Evolutionary conservation across 495 filamentous ascomycete genomes (phyloP).

Genomic region (Tetracladium marchalianum): DNA sequence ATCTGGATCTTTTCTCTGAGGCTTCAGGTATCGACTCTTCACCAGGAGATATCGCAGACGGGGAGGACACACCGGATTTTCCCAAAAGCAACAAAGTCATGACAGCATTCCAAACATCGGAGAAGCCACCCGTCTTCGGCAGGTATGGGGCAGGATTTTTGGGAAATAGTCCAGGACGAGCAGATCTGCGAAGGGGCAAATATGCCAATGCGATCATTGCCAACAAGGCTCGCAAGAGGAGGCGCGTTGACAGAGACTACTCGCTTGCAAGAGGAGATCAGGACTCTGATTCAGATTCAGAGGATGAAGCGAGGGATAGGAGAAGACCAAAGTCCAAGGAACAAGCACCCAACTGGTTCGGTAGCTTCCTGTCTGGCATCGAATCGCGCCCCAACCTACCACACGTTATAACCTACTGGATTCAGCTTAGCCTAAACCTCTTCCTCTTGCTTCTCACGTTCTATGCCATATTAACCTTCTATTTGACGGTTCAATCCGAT

Average conservation of each 20-base stretch:
- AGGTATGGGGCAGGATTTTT: slow-evolving; percentile 32
- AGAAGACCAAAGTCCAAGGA: slow-evolving; percentile 12
- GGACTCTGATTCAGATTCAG: slow-evolving; percentile 52
- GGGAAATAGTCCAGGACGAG: slow-evolving; percentile 38
- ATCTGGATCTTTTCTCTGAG: slow-evolving; percentile 53
- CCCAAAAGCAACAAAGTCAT: slow-evolving; percentile 30
- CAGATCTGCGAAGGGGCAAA: slow-evolving; percentile 41
- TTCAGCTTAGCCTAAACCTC: slow-evolving; percentile 71
- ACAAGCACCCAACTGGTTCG: slow-evolving; percentile 29
- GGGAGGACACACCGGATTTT: slow-evolving; percentile 59
- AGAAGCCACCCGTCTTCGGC: slow-evolving; percentile 37
- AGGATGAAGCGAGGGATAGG: slow-evolving; percentile 22
- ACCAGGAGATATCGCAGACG: slow-evolving; percentile 57
- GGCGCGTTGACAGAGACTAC: slow-evolving; percentile 35
- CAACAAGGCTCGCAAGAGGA: slow-evolving; percentile 43
- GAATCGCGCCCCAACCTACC: slow-evolving; percentile 80
- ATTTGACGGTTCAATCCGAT: slow-evolving; percentile 62
- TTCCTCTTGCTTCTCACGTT: slow-evolving; percentile 56
- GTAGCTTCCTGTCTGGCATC: slow-evolving; percentile 53
- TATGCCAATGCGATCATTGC: slow-evolving; percentile 39
- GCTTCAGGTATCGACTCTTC: slow-evolving; percentile 74
- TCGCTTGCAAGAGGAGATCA: slow-evolving; percentile 30
- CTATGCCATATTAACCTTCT: slow-evolving; percentile 61
- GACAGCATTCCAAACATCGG: slow-evolving; percentile 28
- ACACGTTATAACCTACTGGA: slow-evolving; percentile 73